Conservation (phyloP, 1,139 yeast species). For the Casaregolazyma suthepensis region DNA sequence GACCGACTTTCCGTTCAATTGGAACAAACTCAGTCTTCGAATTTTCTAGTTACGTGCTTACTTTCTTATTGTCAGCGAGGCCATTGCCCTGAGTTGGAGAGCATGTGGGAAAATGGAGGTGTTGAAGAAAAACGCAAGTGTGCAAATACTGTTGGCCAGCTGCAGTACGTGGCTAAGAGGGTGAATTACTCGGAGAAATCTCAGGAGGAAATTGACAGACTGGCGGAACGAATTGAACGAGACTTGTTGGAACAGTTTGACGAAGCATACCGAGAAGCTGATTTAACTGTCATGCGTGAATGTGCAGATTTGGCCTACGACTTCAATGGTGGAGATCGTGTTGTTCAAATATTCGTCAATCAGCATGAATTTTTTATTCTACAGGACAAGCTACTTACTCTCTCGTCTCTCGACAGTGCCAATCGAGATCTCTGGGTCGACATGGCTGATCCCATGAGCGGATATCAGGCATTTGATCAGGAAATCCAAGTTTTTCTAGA, state of each 20-base stretch:
- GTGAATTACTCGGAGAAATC: conserved; percentile 46
- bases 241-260: conserved; percentile 39
- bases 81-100: conserved; percentile 47
- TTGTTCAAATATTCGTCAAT: conserved; percentile 75
- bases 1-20: conserved; percentile 72
- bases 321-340: conserved; percentile 80
- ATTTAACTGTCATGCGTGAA: conserved; percentile 67
- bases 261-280: conserved; percentile 44
- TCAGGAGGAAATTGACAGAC: conserved; percentile 53
- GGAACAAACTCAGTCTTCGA: conserved; percentile 67
- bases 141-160: conserved; percentile 61
- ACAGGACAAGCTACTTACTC: conserved; percentile 39
- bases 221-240: conserved; percentile 71
- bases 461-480: conserved; percentile 36
- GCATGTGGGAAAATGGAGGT: conserved; percentile 31
- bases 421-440: conserved; percentile 41
- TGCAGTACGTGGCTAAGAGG: conserved; percentile 59
- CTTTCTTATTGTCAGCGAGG: conserved; percentile 63
- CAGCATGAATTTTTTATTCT: conserved; percentile 68
- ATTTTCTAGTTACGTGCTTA: conserved; percentile 70
- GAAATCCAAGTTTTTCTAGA: conserved; percentile 37
- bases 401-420: conserved; percentile 30
- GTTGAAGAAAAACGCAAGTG: conserved; percentile 55
- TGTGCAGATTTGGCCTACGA: conserved; percentile 72
- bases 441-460: conserved; percentile 43